Base-by-base conservation (phyloP, 2,329 filamentous ascomycete species). In the Macrophomina pseudophaseolina region DNA sequence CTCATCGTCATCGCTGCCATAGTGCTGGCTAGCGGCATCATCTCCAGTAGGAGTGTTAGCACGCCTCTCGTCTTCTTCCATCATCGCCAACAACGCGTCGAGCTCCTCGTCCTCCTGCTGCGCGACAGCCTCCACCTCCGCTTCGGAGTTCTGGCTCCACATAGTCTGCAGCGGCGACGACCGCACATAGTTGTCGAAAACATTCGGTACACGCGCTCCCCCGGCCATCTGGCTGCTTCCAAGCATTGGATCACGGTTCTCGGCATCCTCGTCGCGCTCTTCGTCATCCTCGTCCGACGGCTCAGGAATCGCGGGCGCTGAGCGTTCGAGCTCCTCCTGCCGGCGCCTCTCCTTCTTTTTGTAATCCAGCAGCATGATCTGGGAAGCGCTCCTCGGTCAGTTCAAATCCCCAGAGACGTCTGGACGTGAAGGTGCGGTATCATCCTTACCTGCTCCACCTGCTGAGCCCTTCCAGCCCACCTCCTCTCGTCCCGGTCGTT, bases 1-100 rank as follows among this genome's bases (percentile, higher is more conserved):
- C 69, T 88, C 86, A 42, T 84, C 83, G n/a, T 62, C 58, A 68
- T 88, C 86, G 70, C 84, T 84, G n/a, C 81, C 80, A 53, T 80
- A 78, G 49, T 77, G 72, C 70, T 74, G 74, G 68, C 11, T 74
- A 70, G 35, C 69, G 49, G 23, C 65, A 59, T 48, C 67, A 64
- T 33, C 32, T 46, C 53, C 14, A 54, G 23, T 23, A 23, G 38
- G 11, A 68, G 32, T 38, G 42, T 52, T 46, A 11, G 42, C 40
- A 6, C 28, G 33, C 6, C 68, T 38, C 46, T 65, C 44, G 67
- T 71, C 71, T 44, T 73, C 72, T 48, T 83, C 79, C 78, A 83
- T 78, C n/a, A 76, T 74, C 38, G 78, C 76, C 44, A 84, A 70
- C 69, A 84, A 66, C 23, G 80, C 80, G 56, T 82, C 76, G 67